Percentiles rank a stretch among this genome's conserved stretches.
Evolutionary conservation across 495 filamentous ascomycete genomes (phyloP).

Genomic region (Aspergillus hancockii): DNA sequence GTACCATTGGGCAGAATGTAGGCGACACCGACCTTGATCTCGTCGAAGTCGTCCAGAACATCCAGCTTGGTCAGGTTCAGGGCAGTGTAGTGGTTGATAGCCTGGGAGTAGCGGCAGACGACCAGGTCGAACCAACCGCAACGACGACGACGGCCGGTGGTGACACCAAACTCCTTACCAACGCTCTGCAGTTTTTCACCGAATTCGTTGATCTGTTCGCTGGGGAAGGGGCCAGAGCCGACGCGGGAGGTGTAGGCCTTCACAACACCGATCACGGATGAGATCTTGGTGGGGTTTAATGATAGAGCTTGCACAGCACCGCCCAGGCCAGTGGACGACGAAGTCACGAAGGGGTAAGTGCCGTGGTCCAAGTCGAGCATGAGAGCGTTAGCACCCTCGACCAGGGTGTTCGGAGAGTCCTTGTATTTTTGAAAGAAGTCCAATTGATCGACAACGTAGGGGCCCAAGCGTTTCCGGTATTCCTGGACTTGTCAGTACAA

Average conservation of each 20-base stretch:
- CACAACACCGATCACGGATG: slow-evolving; percentile 77
- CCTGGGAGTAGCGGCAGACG: slow-evolving; percentile 73
- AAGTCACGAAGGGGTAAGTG: slow-evolving; percentile 86
- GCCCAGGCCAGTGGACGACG: slow-evolving; percentile 71
- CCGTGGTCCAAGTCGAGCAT: slow-evolving; percentile 78
- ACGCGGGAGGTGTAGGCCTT: slow-evolving; percentile 82
- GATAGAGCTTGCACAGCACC: slow-evolving; percentile 74
- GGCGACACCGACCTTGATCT: slow-evolving; percentile 74
- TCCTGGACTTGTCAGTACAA: slow-evolving; percentile 31
- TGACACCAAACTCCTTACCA: slow-evolving; percentile 75
- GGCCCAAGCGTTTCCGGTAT: slow-evolving; percentile 66
- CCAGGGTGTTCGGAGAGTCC: slow-evolving; percentile 64
- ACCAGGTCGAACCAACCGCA: slow-evolving; percentile 92
- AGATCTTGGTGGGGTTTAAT: slow-evolving; percentile 47
- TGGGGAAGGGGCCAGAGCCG: slow-evolving; percentile 81
- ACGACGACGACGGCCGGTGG: slow-evolving; percentile 78
- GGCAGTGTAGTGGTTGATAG: slow-evolving; percentile 71
- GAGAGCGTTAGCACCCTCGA: slow-evolving; percentile 89
- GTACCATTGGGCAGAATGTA: slow-evolving; percentile 63
- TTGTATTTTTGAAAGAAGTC: slow-evolving; percentile 50
- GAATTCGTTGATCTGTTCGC: slow-evolving; percentile 68
- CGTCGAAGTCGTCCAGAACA: slow-evolving; percentile 78
- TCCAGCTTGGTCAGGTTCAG: slow-evolving; percentile 91
- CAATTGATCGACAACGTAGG: slow-evolving; percentile 67
- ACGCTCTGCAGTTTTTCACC: slow-evolving; percentile 65